Percentiles rank a stretch among this genome's conserved stretches.
Conservation (phyloP, 1,284 basidiomycete genomes). For the Cystobasidium sp. region DNA sequence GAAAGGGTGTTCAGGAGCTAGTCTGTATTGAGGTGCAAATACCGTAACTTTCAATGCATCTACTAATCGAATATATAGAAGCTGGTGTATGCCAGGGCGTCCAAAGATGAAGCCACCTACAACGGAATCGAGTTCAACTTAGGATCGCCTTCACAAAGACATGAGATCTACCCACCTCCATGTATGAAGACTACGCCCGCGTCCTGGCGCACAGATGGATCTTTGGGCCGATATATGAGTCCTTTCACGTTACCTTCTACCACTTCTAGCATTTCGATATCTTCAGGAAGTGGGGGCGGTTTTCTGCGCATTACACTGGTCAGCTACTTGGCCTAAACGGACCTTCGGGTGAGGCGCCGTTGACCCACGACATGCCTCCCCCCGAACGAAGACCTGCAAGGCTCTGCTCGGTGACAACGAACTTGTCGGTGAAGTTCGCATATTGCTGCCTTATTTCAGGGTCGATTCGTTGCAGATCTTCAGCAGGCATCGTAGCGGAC, state of each 20-base stretch:
- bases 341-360: background rate
- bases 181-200: conserved; percentile 12
- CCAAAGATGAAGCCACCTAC: conserved; percentile 16
- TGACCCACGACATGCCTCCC: conserved; percentile 15
- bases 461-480: conserved; percentile 9
- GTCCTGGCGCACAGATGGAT: background rate
- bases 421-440: conserved; percentile 24
- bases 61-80: conserved; percentile 18
- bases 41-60: conserved; percentile 11
- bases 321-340: background rate
- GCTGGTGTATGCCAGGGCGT: conserved; percentile 21
- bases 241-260: conserved; percentile 6
- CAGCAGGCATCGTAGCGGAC: background rate
- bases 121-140: too few relatives aligned
- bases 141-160: too few relatives aligned
- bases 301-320: background rate
- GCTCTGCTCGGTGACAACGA: conserved; percentile 21
- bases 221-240: conserved; percentile 13
- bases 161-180: background rate
- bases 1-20: conserved; percentile 10
- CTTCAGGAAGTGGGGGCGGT: conserved; percentile 19
- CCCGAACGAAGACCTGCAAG: conserved; percentile 9
- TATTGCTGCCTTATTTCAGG: conserved; percentile 7
- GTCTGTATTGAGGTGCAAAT: conserved; percentile 26
- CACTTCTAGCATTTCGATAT: conserved; percentile 13